Conservation (phyloP, 202 grass and related monocot species). For the Eragrostis tef region DNA sequence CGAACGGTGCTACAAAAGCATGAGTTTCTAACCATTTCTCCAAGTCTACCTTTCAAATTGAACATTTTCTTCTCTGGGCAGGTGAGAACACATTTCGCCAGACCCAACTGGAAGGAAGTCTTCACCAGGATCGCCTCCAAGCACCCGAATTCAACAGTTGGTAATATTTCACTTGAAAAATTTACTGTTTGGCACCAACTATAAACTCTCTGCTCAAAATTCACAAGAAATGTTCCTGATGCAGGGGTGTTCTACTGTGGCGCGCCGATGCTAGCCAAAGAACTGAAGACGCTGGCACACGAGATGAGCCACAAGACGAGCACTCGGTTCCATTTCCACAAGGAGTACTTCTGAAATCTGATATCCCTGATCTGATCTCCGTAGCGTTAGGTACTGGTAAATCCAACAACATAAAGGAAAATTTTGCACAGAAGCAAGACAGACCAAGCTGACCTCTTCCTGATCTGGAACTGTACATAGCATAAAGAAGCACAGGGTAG, state of each 20-base stretch:
- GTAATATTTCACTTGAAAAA: slow-evolving; percentile 49
- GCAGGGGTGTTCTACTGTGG: slow-evolving; percentile 98
- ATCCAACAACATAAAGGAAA: slow-evolving; percentile 38
- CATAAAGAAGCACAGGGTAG: slow-evolving; percentile 75
- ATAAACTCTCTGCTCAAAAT: not conserved
- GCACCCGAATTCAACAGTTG: slow-evolving; percentile 84
- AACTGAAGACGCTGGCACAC: slow-evolving; percentile 74
- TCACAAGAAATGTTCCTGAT: slow-evolving; percentile 28
- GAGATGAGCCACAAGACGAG: slow-evolving; percentile 94
- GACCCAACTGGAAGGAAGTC: slow-evolving; percentile 97
- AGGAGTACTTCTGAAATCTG: slow-evolving; percentile 77
- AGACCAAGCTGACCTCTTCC: slow-evolving; percentile 58
- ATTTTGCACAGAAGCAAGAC: slow-evolving; percentile 64
- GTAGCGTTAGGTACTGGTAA: slow-evolving; percentile 52
- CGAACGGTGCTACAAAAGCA: not conserved
- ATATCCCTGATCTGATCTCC: slow-evolving; percentile 39
- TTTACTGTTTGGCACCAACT: not conserved
- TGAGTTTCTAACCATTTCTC: not conserved
- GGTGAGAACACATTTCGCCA: slow-evolving; percentile 99
- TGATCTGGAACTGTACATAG: slow-evolving; percentile 89
- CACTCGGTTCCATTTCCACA: slow-evolving; percentile 97
- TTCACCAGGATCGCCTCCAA: slow-evolving; percentile 85
- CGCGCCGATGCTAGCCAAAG: slow-evolving; percentile 80
- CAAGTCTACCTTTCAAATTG: slow-evolving; percentile 22
- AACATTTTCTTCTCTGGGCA: slow-evolving; percentile 33